phyloP scores from a whole-genome alignment of 176 grass and related monocot species.

The Oryza glaberrima region DNA sequence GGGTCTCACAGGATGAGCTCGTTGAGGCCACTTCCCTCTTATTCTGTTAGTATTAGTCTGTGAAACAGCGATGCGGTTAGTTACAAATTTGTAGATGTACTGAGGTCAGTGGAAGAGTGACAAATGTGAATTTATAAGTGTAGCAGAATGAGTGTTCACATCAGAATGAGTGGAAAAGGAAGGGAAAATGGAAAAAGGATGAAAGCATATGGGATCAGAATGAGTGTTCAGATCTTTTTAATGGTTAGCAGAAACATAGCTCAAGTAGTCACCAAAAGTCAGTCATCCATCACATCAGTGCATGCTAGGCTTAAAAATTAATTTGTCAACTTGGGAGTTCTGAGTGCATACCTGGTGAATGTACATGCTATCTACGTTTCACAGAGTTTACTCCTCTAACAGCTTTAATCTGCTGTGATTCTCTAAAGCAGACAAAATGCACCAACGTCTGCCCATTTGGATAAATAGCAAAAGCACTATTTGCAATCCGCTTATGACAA shows the following conservation, averaged over 20 bases:
- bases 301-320: constrained; percentile 5
- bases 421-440: constrained; percentile 99
- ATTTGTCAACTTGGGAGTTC: constrained; percentile 13
- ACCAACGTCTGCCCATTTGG: constrained; percentile 94
- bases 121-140: background rate
- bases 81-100: background rate
- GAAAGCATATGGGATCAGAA: background rate
- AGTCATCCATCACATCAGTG: background rate
- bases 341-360: constrained; percentile 41
- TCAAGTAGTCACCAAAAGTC: background rate
- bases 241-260: constrained; percentile 9
- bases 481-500: constrained; percentile 88
- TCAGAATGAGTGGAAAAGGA: too few species aligned
- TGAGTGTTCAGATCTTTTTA: constrained; percentile 29
- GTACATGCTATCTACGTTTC: constrained; percentile 55
- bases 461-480: constrained; percentile 96
- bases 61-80: background rate
- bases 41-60: background rate
- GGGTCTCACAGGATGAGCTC: background rate
- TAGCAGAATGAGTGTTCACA: too few species aligned
- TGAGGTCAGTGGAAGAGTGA: background rate
- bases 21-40: background rate
- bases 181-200: too few species aligned
- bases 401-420: constrained; percentile 84
- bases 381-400: constrained; percentile 55